A percentile compares a stretch with the other conserved stretches of the same genome.
phyloP scores from a whole-genome alignment of 805 yeast genomes.

The Geotrichum ghanense region DNA sequence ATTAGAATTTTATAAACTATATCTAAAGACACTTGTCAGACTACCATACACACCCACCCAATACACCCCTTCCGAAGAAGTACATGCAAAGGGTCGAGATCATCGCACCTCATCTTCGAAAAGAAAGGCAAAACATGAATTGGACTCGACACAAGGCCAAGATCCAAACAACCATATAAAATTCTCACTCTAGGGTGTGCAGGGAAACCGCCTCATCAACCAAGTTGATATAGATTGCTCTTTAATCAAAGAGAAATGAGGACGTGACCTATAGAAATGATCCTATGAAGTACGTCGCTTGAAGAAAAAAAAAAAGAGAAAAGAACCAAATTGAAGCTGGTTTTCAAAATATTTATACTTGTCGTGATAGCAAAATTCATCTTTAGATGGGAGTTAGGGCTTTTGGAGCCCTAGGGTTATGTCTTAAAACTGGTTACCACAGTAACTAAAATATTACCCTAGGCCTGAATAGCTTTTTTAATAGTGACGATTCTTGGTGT shows the following conservation, averaged over 20 bases:
- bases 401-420: too few relatives aligned
- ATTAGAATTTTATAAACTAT: slow-evolving; percentile 46
- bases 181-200: slow-evolving; percentile 86
- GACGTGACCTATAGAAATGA: slow-evolving; percentile 99
- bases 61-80: slow-evolving; percentile 75
- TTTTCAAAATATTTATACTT: neutral
- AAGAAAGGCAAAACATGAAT: slow-evolving; percentile 24
- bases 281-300: slow-evolving; percentile 42
- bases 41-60: slow-evolving; percentile 99
- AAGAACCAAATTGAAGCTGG: neutral
- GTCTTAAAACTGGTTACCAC: too few relatives aligned
- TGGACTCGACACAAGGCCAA: slow-evolving; percentile 43
- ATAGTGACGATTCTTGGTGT: too few relatives aligned
- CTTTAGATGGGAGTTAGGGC: too few relatives aligned
- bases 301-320: slow-evolving; percentile 1
- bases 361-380: too few relatives aligned
- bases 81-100: slow-evolving; percentile 89
- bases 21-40: slow-evolving; percentile 91
- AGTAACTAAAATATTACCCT: too few relatives aligned
- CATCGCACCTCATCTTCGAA: slow-evolving; percentile 82
- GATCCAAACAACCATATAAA: slow-evolving; percentile 30
- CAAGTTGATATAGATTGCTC: slow-evolving; percentile 99
- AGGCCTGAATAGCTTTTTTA: too few relatives aligned
- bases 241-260: slow-evolving; percentile 95
- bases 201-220: slow-evolving; percentile 91